Evolutionary conservation across 371 early-diverging fungal genomes (phyloP).

Genomic region (Smittium culicis): DNA sequence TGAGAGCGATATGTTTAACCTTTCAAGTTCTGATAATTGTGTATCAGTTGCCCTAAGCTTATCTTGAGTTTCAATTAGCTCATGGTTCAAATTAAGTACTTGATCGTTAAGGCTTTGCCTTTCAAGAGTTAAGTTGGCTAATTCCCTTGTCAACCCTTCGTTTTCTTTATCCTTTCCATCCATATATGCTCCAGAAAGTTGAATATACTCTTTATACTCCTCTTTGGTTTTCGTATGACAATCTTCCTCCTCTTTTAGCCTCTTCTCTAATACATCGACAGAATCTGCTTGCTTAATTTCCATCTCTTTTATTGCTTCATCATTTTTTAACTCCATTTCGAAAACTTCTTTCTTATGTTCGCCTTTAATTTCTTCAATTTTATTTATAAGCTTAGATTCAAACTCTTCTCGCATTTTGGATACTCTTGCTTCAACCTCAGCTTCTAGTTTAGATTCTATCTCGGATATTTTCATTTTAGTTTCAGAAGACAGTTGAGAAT

Average conservation of each 20-base stretch:
- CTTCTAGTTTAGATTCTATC: neutral
- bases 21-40: neutral
- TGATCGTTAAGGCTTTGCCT: neutral
- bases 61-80: neutral
- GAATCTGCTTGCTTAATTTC: neutral
- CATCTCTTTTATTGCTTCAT: neutral
- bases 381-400: neutral
- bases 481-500: neutral
- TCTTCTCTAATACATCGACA: neutral
- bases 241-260: neutral
- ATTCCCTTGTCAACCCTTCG: slow-evolving; percentile 6
- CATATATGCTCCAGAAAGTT: slow-evolving; percentile 7
- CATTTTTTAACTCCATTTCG: neutral
- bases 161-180: slow-evolving; percentile 8
- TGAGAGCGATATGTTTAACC: neutral
- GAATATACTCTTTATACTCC: slow-evolving; percentile 8
- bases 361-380: neutral
- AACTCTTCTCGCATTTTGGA: neutral
- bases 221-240: neutral
- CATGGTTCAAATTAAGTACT: neutral
- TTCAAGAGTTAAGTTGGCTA: slow-evolving; percentile 9
- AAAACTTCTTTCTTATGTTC: neutral
- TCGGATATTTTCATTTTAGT: neutral
- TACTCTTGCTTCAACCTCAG: neutral
- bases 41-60: neutral